Base-by-base conservation (phyloP, 2,329 filamentous ascomycete genomes). In the Talaromyces sp. region DNA sequence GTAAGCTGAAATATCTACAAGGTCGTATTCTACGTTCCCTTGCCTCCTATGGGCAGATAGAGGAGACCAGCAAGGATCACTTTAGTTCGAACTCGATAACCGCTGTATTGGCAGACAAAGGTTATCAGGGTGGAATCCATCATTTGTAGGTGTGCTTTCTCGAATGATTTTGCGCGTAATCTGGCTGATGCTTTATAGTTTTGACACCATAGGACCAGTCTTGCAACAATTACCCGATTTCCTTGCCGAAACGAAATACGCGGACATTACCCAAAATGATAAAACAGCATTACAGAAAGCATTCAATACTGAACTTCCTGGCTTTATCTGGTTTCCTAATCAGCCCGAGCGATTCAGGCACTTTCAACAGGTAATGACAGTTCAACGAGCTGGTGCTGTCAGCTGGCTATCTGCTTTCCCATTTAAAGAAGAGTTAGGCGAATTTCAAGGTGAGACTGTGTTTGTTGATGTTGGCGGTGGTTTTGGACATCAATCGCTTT, bases 21-120 rank as follows among this genome's bases (percentile, higher is more conserved):
- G 68, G 58, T 4, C 68, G 68, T 19, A 33, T 74, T 41, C 62
- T 73, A 5, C 70, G 72, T n/a, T 72, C 72, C 45, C 57, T 73
- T 10, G 69, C 71, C 19, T 72, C 71, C 0, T 50, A 66, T 4
- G 64, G 67, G 7, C 62, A 60, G 6, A 57, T 70, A 7, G 60
- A 61, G 11, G 68, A 71, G 50, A 66, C 66, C 0, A 60, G 47
- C 3, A 62, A 66, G 47, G 65, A 70, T 39, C 41, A 56, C 2
- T 72, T 70, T 62, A 64, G 48, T 24, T 68, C 69, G 5, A 73
- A 68, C 43, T 69, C 66, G 16, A 54, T 67, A 31, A 72, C 71
- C 16, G 63, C 11, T 24, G 33, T 37, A 35, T 48, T 52, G 11
- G 22, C 27, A 24, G 14, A 27, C 8, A 31, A 10, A 22, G 24